Conservation (phyloP, 495 filamentous ascomycete genomes). For the Tuber umbilicatum region DNA sequence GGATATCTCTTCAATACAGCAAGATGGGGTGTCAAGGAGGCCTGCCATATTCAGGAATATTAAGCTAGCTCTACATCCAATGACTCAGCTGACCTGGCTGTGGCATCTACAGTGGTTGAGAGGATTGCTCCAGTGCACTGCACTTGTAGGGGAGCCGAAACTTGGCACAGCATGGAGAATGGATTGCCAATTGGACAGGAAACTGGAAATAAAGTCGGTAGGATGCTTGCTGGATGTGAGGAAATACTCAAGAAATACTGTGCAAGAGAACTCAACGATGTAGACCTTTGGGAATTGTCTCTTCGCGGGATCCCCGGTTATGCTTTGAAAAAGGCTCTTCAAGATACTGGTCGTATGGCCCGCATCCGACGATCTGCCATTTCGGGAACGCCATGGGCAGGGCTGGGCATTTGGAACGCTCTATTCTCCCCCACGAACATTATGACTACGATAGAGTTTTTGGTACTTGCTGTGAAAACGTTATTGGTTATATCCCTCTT, state of each 20-base stretch:
- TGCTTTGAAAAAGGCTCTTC: conserved; percentile 70
- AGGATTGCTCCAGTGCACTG: conserved; percentile 41
- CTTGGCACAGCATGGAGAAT: background rate
- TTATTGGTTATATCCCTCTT: conserved; percentile 91
- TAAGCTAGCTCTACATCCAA: conserved; percentile 24
- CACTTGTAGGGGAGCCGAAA: conserved; percentile 34
- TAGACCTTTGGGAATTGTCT: conserved; percentile 73
- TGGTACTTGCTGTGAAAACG: conserved; percentile 96
- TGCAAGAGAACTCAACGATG: conserved; percentile 68
- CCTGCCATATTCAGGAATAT: conserved; percentile 47
- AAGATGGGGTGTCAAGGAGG: conserved; percentile 89
- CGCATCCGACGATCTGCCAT: conserved; percentile 83
- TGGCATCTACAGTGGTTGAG: conserved; percentile 24
- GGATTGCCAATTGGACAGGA: background rate
- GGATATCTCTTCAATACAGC: conserved; percentile 98
- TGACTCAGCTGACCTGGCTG: conserved; percentile 9
- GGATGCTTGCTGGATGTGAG: conserved; percentile 62
- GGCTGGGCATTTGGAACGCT: conserved; percentile 68
- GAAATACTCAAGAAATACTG: conserved; percentile 71
- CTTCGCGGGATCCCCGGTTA: conserved; percentile 85
- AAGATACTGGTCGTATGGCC: conserved; percentile 83
- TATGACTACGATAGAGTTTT: conserved; percentile 92
- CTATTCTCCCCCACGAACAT: conserved; percentile 76
- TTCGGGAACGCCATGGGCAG: conserved; percentile 68
- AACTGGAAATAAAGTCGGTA: conserved; percentile 18